phyloP scores from a whole-genome alignment of 2,329 filamentous ascomycete genomes.

The Alternaria panax region DNA sequence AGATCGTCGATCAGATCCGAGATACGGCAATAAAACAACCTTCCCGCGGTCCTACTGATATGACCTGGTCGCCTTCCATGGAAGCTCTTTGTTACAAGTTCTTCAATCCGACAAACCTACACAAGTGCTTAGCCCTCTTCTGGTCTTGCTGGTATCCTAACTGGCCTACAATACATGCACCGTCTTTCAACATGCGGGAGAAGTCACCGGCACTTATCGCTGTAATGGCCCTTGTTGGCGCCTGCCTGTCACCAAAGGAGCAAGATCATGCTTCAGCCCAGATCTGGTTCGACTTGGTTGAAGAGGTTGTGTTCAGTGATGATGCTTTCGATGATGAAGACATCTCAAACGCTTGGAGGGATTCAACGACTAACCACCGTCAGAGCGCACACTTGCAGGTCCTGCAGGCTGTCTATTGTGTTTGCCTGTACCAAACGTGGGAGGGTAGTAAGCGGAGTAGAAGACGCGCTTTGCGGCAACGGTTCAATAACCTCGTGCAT shows the following conservation, averaged over 20 bases:
- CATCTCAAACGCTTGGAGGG: no score
- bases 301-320: conserved; percentile 4
- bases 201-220: background rate
- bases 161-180: conserved; percentile 9
- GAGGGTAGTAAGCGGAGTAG: background rate
- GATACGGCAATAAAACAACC: no score
- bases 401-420: conserved; percentile 1
- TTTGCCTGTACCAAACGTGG: conserved; percentile 3
- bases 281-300: conserved; percentile 2
- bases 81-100: no score
- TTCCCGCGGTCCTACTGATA: no score
- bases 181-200: background rate
- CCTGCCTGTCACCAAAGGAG: conserved; percentile 6
- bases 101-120: background rate
- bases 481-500: background rate
- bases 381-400: background rate
- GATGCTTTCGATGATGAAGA: no score
- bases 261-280: conserved; percentile 1
- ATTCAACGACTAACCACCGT: no score
- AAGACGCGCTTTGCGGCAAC: background rate
- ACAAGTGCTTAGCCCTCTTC: conserved; percentile 2
- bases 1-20: no score
- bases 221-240: conserved; percentile 4
- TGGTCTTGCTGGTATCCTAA: conserved; percentile 16
- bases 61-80: no score